phyloP scores from a whole-genome alignment of 1,139 yeast species.

The Candida tetrigidarum region DNA sequence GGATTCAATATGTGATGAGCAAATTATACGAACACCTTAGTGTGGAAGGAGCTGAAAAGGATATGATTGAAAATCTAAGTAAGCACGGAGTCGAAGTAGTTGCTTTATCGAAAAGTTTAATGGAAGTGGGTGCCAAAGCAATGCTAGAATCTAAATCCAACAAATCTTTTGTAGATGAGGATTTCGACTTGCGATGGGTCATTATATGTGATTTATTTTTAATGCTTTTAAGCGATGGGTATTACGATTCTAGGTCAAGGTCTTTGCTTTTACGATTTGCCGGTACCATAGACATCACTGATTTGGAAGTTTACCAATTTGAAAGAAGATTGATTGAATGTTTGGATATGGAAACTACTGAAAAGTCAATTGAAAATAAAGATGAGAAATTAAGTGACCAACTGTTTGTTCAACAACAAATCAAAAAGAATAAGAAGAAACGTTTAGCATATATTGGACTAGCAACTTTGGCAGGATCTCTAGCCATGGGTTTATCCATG shows the following conservation, averaged over 20 bases:
- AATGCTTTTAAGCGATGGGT: slow-evolving; percentile 78
- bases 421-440: slow-evolving; percentile 64
- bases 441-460: slow-evolving; percentile 88
- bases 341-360: slow-evolving; percentile 79
- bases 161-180: slow-evolving; percentile 17
- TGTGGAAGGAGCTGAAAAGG: slow-evolving; percentile 69
- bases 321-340: slow-evolving; percentile 92
- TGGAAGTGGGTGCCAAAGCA: slow-evolving; percentile 43
- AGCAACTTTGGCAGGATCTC: slow-evolving; percentile 97
- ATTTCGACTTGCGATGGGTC: slow-evolving; percentile 89
- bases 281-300: slow-evolving; percentile 54
- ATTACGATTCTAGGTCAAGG: slow-evolving; percentile 89
- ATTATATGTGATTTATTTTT: slow-evolving; percentile 88
- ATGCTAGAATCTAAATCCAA: slow-evolving; percentile 22
- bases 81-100: slow-evolving; percentile 78
- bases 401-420: slow-evolving; percentile 69
- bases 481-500: slow-evolving; percentile 93
- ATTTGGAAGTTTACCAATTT: slow-evolving; percentile 79
- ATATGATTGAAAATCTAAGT: slow-evolving; percentile 87
- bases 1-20: slow-evolving; percentile 78
- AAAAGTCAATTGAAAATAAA: slow-evolving; percentile 51
- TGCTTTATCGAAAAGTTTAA: slow-evolving; percentile 69
- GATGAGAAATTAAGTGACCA: slow-evolving; percentile 79
- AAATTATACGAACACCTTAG: slow-evolving; percentile 84
- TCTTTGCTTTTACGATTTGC: slow-evolving; percentile 74